Evolutionary conservation across 2,329 filamentous ascomycete species (phyloP), one percentile per base, ranked within the genome.

Genomic region (Aurifilum marmelostoma): DNA sequence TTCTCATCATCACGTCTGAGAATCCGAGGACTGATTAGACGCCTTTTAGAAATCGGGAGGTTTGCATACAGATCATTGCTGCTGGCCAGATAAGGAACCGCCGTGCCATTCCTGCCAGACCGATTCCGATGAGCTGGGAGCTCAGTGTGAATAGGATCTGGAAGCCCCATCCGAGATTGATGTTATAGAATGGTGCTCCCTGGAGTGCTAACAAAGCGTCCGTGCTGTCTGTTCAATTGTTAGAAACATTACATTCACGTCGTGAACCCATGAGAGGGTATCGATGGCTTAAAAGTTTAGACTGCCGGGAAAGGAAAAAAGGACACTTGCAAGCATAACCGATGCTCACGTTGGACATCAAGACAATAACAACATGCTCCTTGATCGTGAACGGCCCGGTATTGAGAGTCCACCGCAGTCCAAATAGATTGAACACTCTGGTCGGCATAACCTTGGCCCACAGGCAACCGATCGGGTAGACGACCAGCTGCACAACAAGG

Each of bases 121-220:
- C 82, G 58, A 86, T 85, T 0, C 86, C 85, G 66, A 86, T 82
- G n/a, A 85, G 73, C 72, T 86, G 84, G 1, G 82, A 84, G 43
- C 82, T 84, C 41, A 87, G 77, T 3, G 79, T 81, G 63, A 86
- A 77, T 0, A 86, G 75, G 2, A 86, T 74, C 58, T 84, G 80
- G 69, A 84, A 86, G 0, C 83, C 83, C 72, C 82, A 84, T 9
- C 83, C 79, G 0, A 83, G 76, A 5, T 83, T 79, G 7, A 80
- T 80, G 24, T 81, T 69, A 66, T 80, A 80, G 27, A 79, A 82
- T 0, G 80, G 79, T 71, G 79, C 80, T 24, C 79, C 80, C 67
- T 81, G 79, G 3, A 82, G 75, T 3, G 81, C 79, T 9, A 80
- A 76, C 50, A 80, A 70, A 11, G 79, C 80, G 43, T 82, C 80